Conservation (phyloP, 75 land plant species). For the Picea sitchensis region DNA sequence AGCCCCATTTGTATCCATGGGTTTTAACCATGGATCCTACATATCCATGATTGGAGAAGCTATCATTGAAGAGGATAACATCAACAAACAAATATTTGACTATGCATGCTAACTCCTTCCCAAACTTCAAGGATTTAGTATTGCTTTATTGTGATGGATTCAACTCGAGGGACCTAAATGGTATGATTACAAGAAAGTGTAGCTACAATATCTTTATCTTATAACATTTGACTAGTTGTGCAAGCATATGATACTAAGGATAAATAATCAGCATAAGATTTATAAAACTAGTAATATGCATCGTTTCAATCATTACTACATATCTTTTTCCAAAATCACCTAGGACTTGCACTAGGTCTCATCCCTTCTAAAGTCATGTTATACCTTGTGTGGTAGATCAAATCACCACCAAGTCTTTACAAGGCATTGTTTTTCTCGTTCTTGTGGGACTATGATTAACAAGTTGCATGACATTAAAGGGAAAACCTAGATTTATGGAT, state of each 20-base stretch:
- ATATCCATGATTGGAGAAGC: slow-evolving; percentile 63
- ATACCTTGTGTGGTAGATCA: too few species aligned
- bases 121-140: slow-evolving; percentile 45
- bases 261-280: too few species aligned
- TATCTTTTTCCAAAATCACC: too few species aligned
- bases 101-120: slow-evolving; percentile 39
- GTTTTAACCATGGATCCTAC: slow-evolving; percentile 31
- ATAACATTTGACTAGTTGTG: too few species aligned
- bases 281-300: too few species aligned
- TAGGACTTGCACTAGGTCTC: too few species aligned
- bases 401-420: slow-evolving; percentile 40
- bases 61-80: slow-evolving; percentile 72
- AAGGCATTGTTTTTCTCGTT: slow-evolving; percentile 73
- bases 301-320: too few species aligned
- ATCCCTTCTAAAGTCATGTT: too few species aligned
- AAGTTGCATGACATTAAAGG: slow-evolving; percentile 68
- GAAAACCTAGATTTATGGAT: slow-evolving; percentile 80
- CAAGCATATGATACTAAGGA: too few species aligned
- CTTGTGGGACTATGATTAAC: slow-evolving; percentile 32
- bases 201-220: too few species aligned
- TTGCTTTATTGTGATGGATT: slow-evolving; percentile 83
- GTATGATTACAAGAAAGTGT: too few species aligned
- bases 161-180: slow-evolving; percentile 60
- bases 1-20: slow-evolving; percentile 71
- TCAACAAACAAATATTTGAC: slow-evolving; percentile 54